Evolutionary conservation across 176 grass and related monocot species (phyloP).

Genomic region (Themeda triandra): DNA sequence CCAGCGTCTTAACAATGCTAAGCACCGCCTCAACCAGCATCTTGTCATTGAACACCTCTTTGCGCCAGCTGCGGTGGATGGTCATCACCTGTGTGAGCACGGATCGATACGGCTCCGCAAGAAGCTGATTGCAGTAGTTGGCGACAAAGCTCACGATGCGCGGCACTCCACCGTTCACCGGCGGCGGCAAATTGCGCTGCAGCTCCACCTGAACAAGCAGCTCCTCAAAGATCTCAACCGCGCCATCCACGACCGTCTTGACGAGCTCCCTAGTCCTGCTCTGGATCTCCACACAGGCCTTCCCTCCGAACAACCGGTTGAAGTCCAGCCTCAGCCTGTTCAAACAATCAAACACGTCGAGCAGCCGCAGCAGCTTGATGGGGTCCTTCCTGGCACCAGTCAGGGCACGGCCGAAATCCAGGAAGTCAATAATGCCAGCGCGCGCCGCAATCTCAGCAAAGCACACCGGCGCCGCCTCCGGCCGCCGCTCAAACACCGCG

Average conservation of each 20-base stretch:
- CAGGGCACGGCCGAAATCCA: constrained; percentile 51
- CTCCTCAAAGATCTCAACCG: constrained; percentile 69
- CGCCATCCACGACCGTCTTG: constrained; percentile 71
- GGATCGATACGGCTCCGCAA: constrained; percentile 45
- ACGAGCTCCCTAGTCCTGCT: constrained; percentile 66
- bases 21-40: constrained; percentile 53
- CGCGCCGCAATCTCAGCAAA: constrained; percentile 61
- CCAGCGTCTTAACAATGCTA: constrained; percentile 53
- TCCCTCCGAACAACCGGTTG: constrained; percentile 64
- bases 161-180: constrained; percentile 49
- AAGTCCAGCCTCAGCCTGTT: constrained; percentile 67
- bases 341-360: constrained; percentile 65
- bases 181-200: constrained; percentile 55
- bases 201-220: constrained; percentile 73
- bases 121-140: constrained; percentile 75
- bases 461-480: constrained; percentile 37
- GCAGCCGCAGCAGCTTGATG: constrained; percentile 69
- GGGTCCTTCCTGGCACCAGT: constrained; percentile 69
- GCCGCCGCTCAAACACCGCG: constrained; percentile 39
- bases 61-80: constrained; percentile 85
- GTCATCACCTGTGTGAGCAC: constrained; percentile 60
- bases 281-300: constrained; percentile 72
- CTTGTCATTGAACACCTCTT: constrained; percentile 53
- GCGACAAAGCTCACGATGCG: constrained; percentile 60
- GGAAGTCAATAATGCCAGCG: constrained; percentile 63